Conservation (phyloP, 23 red algal genomes). For the Gracilaria vermiculophylla region DNA sequence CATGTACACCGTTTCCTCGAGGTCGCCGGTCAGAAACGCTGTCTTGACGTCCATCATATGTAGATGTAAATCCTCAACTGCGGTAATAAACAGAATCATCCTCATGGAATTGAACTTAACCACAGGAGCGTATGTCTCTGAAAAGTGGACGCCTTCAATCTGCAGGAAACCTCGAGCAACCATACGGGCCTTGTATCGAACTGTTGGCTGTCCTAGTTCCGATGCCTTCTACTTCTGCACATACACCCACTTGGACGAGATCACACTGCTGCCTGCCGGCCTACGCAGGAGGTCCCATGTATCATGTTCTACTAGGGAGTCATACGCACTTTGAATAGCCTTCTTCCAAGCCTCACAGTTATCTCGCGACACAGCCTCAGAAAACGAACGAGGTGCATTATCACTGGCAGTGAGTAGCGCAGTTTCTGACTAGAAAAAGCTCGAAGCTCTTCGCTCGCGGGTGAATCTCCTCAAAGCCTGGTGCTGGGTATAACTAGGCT, state of each 20-base stretch:
- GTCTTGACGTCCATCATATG: too few species aligned
- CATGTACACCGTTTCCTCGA: too few species aligned
- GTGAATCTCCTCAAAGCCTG: neutral
- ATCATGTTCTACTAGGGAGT: constrained; percentile 41
- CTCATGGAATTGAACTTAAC: too few species aligned
- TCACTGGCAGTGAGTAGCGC: constrained; percentile 15
- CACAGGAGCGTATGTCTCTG: too few species aligned
- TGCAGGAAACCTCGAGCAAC: too few species aligned
- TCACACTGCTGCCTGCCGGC: neutral
- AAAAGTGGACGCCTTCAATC: too few species aligned
- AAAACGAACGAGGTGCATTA: neutral
- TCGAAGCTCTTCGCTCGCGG: neutral
- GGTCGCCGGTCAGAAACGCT: too few species aligned
- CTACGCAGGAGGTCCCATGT: constrained; percentile 14
- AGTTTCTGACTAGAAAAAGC: neutral
- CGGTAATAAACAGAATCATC: too few species aligned
- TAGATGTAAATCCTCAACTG: too few species aligned
- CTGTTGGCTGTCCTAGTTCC: too few species aligned
- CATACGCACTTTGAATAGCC: neutral
- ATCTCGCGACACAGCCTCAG: neutral
- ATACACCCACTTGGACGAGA: constrained; percentile 14
- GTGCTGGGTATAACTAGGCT: too few species aligned
- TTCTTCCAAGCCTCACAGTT: constrained; percentile 12
- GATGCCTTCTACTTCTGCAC: constrained; percentile 24
- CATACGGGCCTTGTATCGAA: too few species aligned